Evolutionary conservation across 768 basidiomycete species (phyloP).

Genomic region (Trametes elegans): DNA sequence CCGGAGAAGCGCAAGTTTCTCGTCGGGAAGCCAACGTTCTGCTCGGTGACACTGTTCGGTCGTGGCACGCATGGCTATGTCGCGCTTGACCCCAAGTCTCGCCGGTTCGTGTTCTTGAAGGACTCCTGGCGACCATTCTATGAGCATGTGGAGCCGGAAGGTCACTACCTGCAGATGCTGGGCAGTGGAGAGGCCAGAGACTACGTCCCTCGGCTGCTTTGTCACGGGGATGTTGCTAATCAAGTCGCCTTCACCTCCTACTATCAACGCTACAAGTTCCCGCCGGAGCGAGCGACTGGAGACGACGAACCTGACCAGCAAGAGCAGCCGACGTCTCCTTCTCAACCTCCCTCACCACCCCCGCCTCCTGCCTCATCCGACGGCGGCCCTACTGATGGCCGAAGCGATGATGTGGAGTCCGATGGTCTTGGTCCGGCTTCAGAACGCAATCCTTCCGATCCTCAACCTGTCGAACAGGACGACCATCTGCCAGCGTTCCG

Average conservation of each 20-base stretch:
- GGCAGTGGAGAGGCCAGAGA: not conserved
- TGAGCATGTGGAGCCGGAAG: not conserved
- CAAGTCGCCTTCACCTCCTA: not conserved
- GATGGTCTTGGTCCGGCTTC: too few species aligned
- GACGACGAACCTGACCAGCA: not conserved
- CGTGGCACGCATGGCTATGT: slow-evolving; percentile 9
- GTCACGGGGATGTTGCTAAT: too few species aligned
- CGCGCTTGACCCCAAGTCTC: slow-evolving; percentile 8
- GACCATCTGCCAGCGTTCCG: not conserved
- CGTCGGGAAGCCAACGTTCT: not conserved
- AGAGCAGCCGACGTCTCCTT: not conserved
- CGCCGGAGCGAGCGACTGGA: too few species aligned
- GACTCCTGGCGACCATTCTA: slow-evolving; percentile 13
- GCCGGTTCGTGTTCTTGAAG: slow-evolving; percentile 14
- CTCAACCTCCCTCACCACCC: too few species aligned
- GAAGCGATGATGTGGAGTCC: too few species aligned
- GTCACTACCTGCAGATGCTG: not conserved
- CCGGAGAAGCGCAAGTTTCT: not conserved
- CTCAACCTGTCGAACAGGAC: too few species aligned
- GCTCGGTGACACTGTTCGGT: not conserved
- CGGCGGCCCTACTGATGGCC: too few species aligned
- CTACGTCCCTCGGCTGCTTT: too few species aligned
- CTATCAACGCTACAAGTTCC: too few species aligned
- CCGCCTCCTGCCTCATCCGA: too few species aligned
- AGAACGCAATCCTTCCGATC: too few species aligned